Evolutionary conservation across 495 filamentous ascomycete genomes (phyloP).

Genomic region (Annulohypoxylon maeteangense): DNA sequence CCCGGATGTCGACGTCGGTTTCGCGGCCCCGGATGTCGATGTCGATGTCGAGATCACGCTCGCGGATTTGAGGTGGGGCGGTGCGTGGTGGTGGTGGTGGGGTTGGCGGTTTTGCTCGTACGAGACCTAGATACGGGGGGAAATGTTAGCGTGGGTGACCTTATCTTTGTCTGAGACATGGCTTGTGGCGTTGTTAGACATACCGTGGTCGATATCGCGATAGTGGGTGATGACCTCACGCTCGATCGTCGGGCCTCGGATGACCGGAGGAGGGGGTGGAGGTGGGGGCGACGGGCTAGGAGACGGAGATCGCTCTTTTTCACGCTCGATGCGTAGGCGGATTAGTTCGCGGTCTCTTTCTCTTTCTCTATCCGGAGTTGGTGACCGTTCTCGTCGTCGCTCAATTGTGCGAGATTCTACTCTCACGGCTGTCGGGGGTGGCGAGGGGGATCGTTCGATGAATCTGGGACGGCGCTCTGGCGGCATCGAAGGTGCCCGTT

Average conservation of each 20-base stretch:
- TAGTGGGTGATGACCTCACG: slow-evolving; percentile 88
- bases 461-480: slow-evolving; percentile 43
- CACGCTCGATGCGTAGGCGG: slow-evolving; percentile 55
- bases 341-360: slow-evolving; percentile 50
- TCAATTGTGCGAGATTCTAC: slow-evolving; percentile 44
- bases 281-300: slow-evolving; percentile 56
- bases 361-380: slow-evolving; percentile 37
- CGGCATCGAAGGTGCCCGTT: slow-evolving; percentile 41
- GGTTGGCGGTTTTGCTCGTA: slow-evolving; percentile 56
- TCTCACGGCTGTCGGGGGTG: slow-evolving; percentile 44
- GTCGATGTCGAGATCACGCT: slow-evolving; percentile 64
- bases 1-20: slow-evolving; percentile 62
- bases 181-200: slow-evolving; percentile 27
- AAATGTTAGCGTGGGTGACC: slow-evolving; percentile 1
- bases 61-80: slow-evolving; percentile 46
- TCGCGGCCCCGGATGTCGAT: slow-evolving; percentile 58
- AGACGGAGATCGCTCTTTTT: slow-evolving; percentile 49
- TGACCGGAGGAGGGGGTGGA: slow-evolving; percentile 63
- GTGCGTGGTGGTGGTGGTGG: slow-evolving; percentile 57
- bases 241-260: slow-evolving; percentile 76
- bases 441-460: slow-evolving; percentile 55
- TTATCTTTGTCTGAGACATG: not conserved
- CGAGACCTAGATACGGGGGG: slow-evolving; percentile 53
- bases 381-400: slow-evolving; percentile 43
- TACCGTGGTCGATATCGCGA: slow-evolving; percentile 88